Conservation (phyloP, 2,329 filamentous ascomycete genomes). For the Sclerotinia subarctica region DNA sequence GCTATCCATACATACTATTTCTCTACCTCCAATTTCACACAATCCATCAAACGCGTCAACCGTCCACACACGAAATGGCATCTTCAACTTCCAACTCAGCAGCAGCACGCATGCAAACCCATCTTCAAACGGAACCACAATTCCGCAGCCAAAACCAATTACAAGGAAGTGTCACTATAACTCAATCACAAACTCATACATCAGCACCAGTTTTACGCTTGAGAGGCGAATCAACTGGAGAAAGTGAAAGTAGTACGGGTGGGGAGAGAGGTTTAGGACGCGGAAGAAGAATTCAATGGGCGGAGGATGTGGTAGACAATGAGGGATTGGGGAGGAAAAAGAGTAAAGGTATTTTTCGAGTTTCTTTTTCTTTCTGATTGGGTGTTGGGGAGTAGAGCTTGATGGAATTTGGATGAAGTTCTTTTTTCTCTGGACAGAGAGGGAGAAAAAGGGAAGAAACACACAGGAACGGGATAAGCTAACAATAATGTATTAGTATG, state of each 20-base stretch:
- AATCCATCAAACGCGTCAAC: background rate
- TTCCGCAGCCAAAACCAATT: background rate
- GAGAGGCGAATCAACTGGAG: slow-evolving; percentile 30
- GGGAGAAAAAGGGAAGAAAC: background rate
- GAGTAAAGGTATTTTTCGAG: slow-evolving; percentile 69
- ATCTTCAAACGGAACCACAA: background rate
- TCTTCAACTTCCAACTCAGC: background rate
- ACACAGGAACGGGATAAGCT: background rate
- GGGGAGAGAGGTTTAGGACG: slow-evolving; percentile 20
- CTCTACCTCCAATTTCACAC: background rate
- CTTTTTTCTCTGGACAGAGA: background rate
- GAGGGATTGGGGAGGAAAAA: slow-evolving; percentile 92
- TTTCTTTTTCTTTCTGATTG: background rate
- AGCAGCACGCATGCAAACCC: too few relatives aligned
- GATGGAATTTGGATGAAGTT: background rate
- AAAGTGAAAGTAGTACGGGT: slow-evolving; percentile 15
- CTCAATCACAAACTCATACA: slow-evolving; percentile 5
- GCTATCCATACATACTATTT: too few relatives aligned
- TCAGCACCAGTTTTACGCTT: slow-evolving; percentile 32
- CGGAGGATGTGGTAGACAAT: slow-evolving; percentile 89
- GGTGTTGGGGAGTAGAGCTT: background rate
- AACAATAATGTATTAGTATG: slow-evolving; percentile 61
- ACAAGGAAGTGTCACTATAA: background rate
- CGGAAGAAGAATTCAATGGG: slow-evolving; percentile 76
- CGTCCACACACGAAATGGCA: background rate